Evolutionary conservation across 768 basidiomycete genomes (phyloP), one percentile per base, ranked within the genome.

Genomic region (Boletus barrowsii): DNA sequence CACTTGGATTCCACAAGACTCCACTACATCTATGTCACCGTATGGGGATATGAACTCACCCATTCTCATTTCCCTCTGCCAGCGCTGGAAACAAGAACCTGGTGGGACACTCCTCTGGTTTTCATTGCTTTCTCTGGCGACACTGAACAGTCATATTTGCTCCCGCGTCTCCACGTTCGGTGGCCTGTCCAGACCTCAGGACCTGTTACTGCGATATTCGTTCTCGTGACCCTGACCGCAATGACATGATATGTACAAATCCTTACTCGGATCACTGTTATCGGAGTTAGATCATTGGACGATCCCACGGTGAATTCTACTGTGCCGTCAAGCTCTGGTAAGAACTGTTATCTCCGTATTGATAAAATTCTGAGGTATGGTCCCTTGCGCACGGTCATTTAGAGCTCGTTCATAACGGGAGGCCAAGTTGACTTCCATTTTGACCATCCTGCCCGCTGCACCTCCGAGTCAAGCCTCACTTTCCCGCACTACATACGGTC

Each of bases 351-450:
- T 53, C 59, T 43, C 62, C 62, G 53, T 55, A 58, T 54, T 20
- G 47, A 40, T 32, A 44, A n/a, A 46, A 56, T 51, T 43, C 29
- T 18, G 29, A 39, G n/a, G 30, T 42, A 30, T 49, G 24, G 30
- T 22, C 52, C 42, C 45, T 63, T 60, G 45, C 61, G 24, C 66
- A 66, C 66, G 66, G 32, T 61, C 66, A 66, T 66, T 58, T 68
- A 42, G 30, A 32, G 5, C n/a, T 49, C 42, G 33, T 57, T 63
- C 55, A 61, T 55, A 66, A 68, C 51, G 40, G 32, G 9, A 15
- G 30, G 11, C 6, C n/a, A 50, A 14, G 20, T 33, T 54, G 43
- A 32, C 35, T 22, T 54, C 57, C 54, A 62, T 65, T 59, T 59
- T 30, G 33, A 52, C 59, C 40, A 40, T 32, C 40, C 51, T 43